Conservation (phyloP, 2,329 filamentous ascomycete genomes). For the Ascosphaera apis region DNA sequence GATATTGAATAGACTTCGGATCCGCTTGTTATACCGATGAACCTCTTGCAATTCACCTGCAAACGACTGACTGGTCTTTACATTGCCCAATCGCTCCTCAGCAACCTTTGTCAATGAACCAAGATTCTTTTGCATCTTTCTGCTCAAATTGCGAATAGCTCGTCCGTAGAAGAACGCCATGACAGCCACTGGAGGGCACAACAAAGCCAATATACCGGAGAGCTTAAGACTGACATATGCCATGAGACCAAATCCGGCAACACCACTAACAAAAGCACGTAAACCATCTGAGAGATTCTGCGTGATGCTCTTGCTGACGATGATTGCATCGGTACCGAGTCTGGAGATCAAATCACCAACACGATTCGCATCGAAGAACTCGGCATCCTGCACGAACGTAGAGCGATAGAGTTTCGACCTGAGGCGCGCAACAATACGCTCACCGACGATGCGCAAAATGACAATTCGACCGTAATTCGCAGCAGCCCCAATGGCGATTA, state of each 20-base stretch:
- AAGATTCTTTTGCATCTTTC: constrained; percentile 81
- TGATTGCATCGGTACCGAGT: constrained; percentile 85
- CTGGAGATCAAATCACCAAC: constrained; percentile 92
- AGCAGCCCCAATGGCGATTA: constrained; percentile 62
- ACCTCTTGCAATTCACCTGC: constrained; percentile 83
- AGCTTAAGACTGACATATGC: constrained; percentile 83
- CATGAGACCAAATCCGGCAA: constrained; percentile 80
- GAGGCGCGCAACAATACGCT: constrained; percentile 76
- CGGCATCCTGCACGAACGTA: constrained; percentile 91
- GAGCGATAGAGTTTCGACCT: constrained; percentile 74
- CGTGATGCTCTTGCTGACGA: constrained; percentile 95
- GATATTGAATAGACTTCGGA: constrained; percentile 74
- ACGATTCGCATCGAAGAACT: constrained; percentile 96
- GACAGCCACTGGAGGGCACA: constrained; percentile 77
- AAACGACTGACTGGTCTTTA: constrained; percentile 90
- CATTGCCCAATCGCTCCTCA: constrained; percentile 90
- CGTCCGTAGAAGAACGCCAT: constrained; percentile 83
- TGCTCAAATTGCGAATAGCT: constrained; percentile 67
- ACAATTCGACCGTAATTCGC: constrained; percentile 91
- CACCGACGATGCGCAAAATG: constrained; percentile 78
- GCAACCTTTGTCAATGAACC: constrained; percentile 90
- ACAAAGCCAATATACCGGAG: constrained; percentile 61
- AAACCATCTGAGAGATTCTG: constrained; percentile 96
- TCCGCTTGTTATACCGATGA: constrained; percentile 71
- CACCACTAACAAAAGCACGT: constrained; percentile 68